Evolutionary conservation across 1,284 basidiomycete species (phyloP).

Genomic region (Xerocomus cyaneibrunnescens): DNA sequence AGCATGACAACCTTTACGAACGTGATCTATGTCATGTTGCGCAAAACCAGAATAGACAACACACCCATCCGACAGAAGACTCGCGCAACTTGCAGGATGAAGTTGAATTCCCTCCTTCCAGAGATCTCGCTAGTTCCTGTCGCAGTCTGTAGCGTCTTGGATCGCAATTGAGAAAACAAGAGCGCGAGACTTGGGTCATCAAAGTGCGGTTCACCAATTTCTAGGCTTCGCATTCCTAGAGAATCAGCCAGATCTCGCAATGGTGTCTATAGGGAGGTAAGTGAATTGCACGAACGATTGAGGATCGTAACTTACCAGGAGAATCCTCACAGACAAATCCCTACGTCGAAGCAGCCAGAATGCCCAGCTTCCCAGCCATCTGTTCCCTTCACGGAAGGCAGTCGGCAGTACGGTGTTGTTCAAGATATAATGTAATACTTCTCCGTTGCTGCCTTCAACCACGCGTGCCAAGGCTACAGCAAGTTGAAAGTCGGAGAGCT

Average conservation of each 20-base stretch:
- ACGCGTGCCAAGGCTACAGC: constrained; percentile 86
- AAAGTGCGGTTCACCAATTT: constrained; percentile 83
- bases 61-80: constrained; percentile 94
- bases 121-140: constrained; percentile 91
- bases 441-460: constrained; percentile 81
- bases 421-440: constrained; percentile 71
- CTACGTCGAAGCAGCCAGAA: constrained; percentile 88
- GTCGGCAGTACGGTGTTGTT: constrained; percentile 75
- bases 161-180: constrained; percentile 86
- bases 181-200: constrained; percentile 91
- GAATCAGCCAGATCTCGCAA: constrained; percentile 65
- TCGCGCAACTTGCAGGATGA: constrained; percentile 88
- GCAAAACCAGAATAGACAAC: neutral
- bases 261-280: constrained; percentile 57
- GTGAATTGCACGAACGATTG: neutral
- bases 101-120: constrained; percentile 85
- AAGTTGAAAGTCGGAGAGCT: constrained; percentile 87
- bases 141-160: constrained; percentile 87
- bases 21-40: constrained; percentile 5
- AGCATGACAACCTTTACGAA: constrained; percentile 78
- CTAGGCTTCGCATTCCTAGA: constrained; percentile 52
- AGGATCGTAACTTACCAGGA: constrained; percentile 56
- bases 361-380: constrained; percentile 97
- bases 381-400: constrained; percentile 83
- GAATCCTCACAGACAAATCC: constrained; percentile 82